Evolutionary conservation across 2,329 filamentous ascomycete genomes (phyloP), one percentile per base, ranked within the genome.

Genomic region (Colletotrichum abscissum): DNA sequence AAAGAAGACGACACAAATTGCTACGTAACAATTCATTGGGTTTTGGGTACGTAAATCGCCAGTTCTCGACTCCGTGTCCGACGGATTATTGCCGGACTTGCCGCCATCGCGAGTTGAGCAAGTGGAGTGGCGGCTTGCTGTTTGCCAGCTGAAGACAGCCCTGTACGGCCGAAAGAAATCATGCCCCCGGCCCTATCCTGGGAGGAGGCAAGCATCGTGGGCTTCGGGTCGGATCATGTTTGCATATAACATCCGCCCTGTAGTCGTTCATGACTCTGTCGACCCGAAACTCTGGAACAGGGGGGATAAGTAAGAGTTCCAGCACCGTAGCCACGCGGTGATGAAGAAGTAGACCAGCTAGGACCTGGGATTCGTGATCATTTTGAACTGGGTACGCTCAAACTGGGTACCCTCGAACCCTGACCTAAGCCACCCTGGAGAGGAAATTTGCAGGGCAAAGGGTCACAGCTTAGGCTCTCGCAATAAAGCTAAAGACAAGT

Each of bases 121-220:
- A 22, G 57, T 42, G 57, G 64, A 58, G 49, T 22, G 33, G 33
- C 19, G 24, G 26, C 8, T 62, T 22, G 16, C 35, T 22, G 26
- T 57, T 11, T 8, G 49, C 26, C 7, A 42, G 58, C 22, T 38
- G 65, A 30, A 38, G 6, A 22, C 42, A 46, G 38, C 67, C 7
- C 58, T 24, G 42, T 63, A 69, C 52, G 69, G 58, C 64, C 57
- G 56, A 54, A 63, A 56, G 24, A 52, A 30, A 42, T 11, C 63
- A 49, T 24, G 8, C 24, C 30, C 7, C 42, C 42, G 38, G 11
- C n/a, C 22, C 16, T 26, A 46, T 55, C 42, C 26, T 52, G n/a
- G 5, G 26, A 11, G 11, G 8, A 9, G 22, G 19, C 30, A 46
- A 19, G 8, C 28, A 22, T 9, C 28, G 16, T 49, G 26, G 38